These are phyloP conservation scores for Magnolia sinica DNA, from an alignment of 164 flowering plant genomes.

Conservation along the genomic window DNA sequence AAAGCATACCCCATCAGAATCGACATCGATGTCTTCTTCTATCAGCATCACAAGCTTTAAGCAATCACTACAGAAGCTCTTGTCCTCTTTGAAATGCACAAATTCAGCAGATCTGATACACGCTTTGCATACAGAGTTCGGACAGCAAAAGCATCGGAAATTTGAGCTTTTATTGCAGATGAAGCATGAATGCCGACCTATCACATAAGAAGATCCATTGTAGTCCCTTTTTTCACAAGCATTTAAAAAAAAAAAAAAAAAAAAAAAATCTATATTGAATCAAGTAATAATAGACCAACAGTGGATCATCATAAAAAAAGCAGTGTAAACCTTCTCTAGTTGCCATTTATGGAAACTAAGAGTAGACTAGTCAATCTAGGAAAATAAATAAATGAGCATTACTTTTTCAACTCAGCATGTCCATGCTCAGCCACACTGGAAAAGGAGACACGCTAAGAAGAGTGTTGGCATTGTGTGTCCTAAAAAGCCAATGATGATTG, in stretches of 20 bases:
- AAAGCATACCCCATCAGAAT: slow-evolving; percentile 69
- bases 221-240: neutral
- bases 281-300: neutral
- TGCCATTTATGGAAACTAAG: neutral
- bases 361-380: neutral
- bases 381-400: neutral
- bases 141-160: slow-evolving; percentile 61
- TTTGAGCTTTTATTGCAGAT: slow-evolving; percentile 47
- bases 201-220: slow-evolving; percentile 12
- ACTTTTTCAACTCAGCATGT: no score
- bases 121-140: slow-evolving; percentile 48
- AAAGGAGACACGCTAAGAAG: neutral
- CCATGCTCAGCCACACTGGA: neutral
- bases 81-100: slow-evolving; percentile 38
- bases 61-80: slow-evolving; percentile 67
- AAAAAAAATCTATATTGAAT: neutral
- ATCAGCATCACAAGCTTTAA: slow-evolving; percentile 48
- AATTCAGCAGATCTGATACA: slow-evolving; percentile 43
- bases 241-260: no score
- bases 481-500: neutral
- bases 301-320: neutral
- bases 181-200: slow-evolving; percentile 72
- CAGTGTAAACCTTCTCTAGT: neutral
- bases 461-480: no score
- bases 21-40: slow-evolving; percentile 53